These are phyloP conservation scores for Penicillium antarcticum DNA, from an alignment of 495 filamentous ascomycete species.

Conservation along the genomic window DNA sequence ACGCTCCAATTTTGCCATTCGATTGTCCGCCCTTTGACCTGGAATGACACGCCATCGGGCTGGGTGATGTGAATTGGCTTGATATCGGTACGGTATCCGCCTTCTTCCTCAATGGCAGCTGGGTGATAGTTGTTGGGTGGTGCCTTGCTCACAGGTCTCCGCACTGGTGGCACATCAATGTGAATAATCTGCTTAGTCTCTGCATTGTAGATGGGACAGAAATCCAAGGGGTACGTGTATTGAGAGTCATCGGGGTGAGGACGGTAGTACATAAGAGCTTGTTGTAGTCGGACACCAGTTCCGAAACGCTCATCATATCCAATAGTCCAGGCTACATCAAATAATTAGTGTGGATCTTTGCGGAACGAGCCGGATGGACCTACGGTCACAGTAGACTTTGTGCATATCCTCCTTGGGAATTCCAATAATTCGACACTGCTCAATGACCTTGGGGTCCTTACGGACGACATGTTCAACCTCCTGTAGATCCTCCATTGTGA, in stretches of 20 bases:
- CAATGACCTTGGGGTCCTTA: slow-evolving; percentile 83
- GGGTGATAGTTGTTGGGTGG: slow-evolving; percentile 78
- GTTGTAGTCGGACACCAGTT: slow-evolving; percentile 75
- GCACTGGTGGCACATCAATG: slow-evolving; percentile 82
- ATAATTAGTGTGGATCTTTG: neutral
- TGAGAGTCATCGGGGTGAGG: slow-evolving; percentile 83
- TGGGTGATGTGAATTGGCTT: slow-evolving; percentile 97
- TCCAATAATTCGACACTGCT: slow-evolving; percentile 86
- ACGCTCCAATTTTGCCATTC: slow-evolving; percentile 96
- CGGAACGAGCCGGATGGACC: slow-evolving; percentile 25
- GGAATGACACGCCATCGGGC: slow-evolving; percentile 90
- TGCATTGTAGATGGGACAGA: slow-evolving; percentile 88
- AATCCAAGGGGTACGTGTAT: slow-evolving; percentile 89
- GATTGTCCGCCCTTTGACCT: slow-evolving; percentile 71
- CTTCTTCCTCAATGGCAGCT: slow-evolving; percentile 65
- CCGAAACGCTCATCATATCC: slow-evolving; percentile 92
- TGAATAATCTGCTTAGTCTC: slow-evolving; percentile 80
- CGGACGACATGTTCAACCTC: slow-evolving; percentile 79
- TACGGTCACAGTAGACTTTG: slow-evolving; percentile 88
- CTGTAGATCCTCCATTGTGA: slow-evolving; percentile 93
- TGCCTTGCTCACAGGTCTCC: slow-evolving; percentile 72
- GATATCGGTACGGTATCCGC: slow-evolving; percentile 74
- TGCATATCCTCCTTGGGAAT: slow-evolving; percentile 84
- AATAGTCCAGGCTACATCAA: slow-evolving; percentile 81
- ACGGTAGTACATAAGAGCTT: slow-evolving; percentile 94